These are phyloP conservation scores for Geosmithia putterillii DNA, from an alignment of 2,329 filamentous ascomycete genomes.

Conservation along the genomic window DNA sequence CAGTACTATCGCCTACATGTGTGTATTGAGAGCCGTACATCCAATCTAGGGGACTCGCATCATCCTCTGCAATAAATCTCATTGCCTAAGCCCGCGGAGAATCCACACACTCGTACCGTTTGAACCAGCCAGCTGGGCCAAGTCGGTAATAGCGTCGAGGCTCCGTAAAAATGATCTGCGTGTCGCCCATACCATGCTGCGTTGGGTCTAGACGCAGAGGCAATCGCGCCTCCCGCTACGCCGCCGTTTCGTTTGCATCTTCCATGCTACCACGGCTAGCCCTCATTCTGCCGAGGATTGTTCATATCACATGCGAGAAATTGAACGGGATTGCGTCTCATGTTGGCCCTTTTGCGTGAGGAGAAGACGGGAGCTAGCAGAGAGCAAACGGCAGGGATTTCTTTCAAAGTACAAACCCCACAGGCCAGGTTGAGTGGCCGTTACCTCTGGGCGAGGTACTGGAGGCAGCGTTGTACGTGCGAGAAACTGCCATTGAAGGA, in stretches of 20 bases:
- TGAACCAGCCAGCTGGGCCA: background rate
- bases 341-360: background rate
- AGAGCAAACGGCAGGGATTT: background rate
- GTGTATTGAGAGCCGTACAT: too few species aligned
- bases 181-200: background rate
- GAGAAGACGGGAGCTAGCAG: background rate
- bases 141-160: background rate
- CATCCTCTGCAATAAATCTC: too few species aligned
- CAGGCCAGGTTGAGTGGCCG: too few species aligned
- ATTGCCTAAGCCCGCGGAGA: too few species aligned
- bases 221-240: background rate
- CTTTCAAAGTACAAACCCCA: background rate
- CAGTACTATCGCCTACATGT: too few species aligned
- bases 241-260: background rate
- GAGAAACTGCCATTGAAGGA: too few species aligned
- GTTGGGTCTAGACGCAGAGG: background rate
- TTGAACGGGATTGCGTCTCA: background rate
- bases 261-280: background rate
- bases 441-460: too few species aligned
- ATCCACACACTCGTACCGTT: too few species aligned
- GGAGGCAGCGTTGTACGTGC: too few species aligned
- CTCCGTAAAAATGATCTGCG: background rate
- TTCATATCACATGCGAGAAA: background rate
- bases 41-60: too few species aligned
- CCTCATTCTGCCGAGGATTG: background rate